phyloP scores from a whole-genome alignment of 306 rosid genomes.

The Ochetophila trinervis region DNA sequence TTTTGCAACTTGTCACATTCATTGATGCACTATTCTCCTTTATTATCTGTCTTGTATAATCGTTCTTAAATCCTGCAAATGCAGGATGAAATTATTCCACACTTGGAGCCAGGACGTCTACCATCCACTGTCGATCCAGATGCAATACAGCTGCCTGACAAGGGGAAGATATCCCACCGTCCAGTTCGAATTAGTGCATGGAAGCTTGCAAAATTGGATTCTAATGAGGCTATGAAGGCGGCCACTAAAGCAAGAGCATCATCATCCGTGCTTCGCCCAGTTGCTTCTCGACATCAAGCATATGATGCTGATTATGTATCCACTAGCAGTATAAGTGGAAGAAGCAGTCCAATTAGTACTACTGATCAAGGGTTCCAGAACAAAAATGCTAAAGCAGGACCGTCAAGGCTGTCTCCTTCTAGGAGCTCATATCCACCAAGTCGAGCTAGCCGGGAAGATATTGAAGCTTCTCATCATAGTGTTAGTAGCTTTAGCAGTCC shows the following conservation, averaged over 20 bases:
- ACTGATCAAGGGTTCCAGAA: slow-evolving; percentile 46
- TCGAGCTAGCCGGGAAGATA: slow-evolving; percentile 67
- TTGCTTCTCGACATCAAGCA: slow-evolving; percentile 52
- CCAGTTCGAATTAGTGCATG: slow-evolving; percentile 73
- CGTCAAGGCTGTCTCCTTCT: slow-evolving; percentile 59
- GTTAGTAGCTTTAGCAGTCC: slow-evolving; percentile 73
- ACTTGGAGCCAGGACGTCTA: slow-evolving; percentile 74
- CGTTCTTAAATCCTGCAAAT: slow-evolving; percentile 19
- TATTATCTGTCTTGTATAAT: slow-evolving; percentile 6
- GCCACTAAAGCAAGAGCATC: slow-evolving; percentile 83
- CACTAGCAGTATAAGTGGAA: slow-evolving; percentile 68
- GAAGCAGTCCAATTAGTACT: slow-evolving; percentile 66
- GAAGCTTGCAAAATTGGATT: slow-evolving; percentile 84
- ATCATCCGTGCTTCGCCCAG: slow-evolving; percentile 80
- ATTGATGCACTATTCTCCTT: background rate
- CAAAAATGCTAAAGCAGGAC: slow-evolving; percentile 48
- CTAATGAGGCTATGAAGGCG: slow-evolving; percentile 70
- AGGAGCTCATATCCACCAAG: slow-evolving; percentile 72
- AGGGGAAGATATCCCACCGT: slow-evolving; percentile 49
- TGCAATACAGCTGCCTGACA: slow-evolving; percentile 51
- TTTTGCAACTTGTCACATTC: background rate
- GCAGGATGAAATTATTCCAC: slow-evolving; percentile 86
- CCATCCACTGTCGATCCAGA: slow-evolving; percentile 92
- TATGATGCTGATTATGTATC: slow-evolving; percentile 59
- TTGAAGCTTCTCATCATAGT: slow-evolving; percentile 49